A percentile compares a stretch with the other conserved stretches of the same genome.
phyloP scores from a whole-genome alignment of 1,284 basidiomycete species.

The Vanrija pseudolonga region DNA sequence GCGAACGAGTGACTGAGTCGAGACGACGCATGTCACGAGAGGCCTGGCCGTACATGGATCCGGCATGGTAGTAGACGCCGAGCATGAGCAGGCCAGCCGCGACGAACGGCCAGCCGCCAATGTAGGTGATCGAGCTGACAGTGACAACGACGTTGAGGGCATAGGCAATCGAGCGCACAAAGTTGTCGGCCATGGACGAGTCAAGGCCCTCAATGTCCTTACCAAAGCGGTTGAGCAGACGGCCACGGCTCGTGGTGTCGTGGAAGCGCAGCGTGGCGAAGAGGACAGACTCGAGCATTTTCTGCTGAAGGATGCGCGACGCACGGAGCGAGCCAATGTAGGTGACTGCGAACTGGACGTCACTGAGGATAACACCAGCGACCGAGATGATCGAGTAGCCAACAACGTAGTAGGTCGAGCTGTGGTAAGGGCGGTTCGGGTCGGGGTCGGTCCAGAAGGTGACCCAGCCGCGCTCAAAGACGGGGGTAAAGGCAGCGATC shows the following conservation, averaged over 20 bases:
- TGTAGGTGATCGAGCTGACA: slow-evolving; percentile 61
- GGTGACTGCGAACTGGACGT: slow-evolving; percentile 42
- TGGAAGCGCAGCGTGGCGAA: slow-evolving; percentile 92
- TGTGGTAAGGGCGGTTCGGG: slow-evolving; percentile 44
- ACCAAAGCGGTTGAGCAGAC: slow-evolving; percentile 82
- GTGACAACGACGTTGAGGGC: slow-evolving; percentile 46
- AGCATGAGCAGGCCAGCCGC: slow-evolving; percentile 61
- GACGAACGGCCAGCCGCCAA: slow-evolving; percentile 75
- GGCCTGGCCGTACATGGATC: slow-evolving; percentile 76
- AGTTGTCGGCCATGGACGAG: slow-evolving; percentile 77
- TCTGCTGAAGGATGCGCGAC: slow-evolving; percentile 64
- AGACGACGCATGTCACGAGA: slow-evolving; percentile 83
- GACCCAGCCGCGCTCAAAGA: slow-evolving; percentile 79
- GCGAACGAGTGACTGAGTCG: slow-evolving; percentile 83
- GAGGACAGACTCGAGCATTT: slow-evolving; percentile 74
- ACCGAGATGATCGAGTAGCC: slow-evolving; percentile 62
- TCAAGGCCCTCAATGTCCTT: slow-evolving; percentile 94
- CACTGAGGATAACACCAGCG: slow-evolving; percentile 33
- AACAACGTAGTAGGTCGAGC: slow-evolving; percentile 67
- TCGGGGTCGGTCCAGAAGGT: slow-evolving; percentile 49
- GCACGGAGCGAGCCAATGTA: slow-evolving; percentile 66
- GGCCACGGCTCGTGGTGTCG: slow-evolving; percentile 82
- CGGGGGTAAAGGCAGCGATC: slow-evolving; percentile 66
- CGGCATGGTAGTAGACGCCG: slow-evolving; percentile 53
- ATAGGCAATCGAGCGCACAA: slow-evolving; percentile 62